Evolutionary conservation across 495 filamentous ascomycete species (phyloP).

Genomic region (Cetradonia linearis): DNA sequence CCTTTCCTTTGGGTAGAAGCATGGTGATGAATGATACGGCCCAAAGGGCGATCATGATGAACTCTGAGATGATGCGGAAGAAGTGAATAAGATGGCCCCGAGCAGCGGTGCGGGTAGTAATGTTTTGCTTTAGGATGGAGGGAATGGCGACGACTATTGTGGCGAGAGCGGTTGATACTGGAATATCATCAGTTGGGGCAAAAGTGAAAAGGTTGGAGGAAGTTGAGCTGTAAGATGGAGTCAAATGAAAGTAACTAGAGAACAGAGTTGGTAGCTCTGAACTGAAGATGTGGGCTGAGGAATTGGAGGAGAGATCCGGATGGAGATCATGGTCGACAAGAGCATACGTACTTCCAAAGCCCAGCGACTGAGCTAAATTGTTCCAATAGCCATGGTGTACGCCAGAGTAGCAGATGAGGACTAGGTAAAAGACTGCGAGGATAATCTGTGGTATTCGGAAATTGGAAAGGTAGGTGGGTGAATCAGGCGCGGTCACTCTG

Average conservation of each 20-base stretch:
- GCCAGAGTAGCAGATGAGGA: slow-evolving; percentile 11
- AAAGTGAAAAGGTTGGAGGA: neutral
- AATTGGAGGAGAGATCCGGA: neutral
- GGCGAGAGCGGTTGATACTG: slow-evolving; percentile 1
- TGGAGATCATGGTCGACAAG: neutral
- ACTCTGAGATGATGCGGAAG: slow-evolving; percentile 3
- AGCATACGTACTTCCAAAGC: slow-evolving; percentile 14
- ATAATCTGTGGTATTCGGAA: slow-evolving; percentile 13
- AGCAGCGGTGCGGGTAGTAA: neutral
- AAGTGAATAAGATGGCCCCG: neutral
- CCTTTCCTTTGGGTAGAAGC: slow-evolving; percentile 22
- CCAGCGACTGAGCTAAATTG: slow-evolving; percentile 10
- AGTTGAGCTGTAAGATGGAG: too few relatives aligned
- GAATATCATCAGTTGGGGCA: neutral
- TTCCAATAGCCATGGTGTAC: slow-evolving; percentile 20
- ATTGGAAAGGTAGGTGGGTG: slow-evolving; percentile 7
- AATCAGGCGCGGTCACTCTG: neutral
- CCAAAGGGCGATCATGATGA: slow-evolving; percentile 13
- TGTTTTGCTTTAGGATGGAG: neutral
- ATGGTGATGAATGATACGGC: slow-evolving; percentile 11
- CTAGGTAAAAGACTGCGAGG: slow-evolving; percentile 13
- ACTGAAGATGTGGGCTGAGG: neutral
- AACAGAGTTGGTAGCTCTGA: too few relatives aligned
- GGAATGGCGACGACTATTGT: neutral
- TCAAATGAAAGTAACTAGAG: too few relatives aligned